Conservation (phyloP, 768 basidiomycete species). For the Mycena kentingensis region DNA sequence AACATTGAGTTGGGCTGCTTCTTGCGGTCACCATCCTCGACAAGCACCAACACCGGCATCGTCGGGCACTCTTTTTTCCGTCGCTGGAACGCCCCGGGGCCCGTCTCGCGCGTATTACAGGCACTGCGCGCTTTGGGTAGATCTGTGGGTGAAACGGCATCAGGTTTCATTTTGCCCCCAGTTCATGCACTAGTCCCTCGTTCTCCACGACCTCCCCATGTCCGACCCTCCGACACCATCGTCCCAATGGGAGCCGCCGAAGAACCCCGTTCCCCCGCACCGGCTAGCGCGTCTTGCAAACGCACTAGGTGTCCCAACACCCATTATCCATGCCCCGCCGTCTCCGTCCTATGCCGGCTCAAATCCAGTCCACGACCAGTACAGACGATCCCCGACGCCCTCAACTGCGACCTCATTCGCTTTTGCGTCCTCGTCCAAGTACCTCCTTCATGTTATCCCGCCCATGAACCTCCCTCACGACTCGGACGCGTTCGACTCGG, state of each 20-base stretch:
- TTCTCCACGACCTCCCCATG: slow-evolving; percentile 44
- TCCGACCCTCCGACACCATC: slow-evolving; percentile 31
- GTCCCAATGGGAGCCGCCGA: slow-evolving; percentile 64
- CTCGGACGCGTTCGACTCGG: slow-evolving; percentile 43
- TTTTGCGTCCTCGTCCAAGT: slow-evolving; percentile 58
- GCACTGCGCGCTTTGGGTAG: too few species aligned
- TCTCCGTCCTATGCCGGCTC: slow-evolving; percentile 40
- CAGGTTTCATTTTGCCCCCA: neutral
- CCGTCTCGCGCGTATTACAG: too few species aligned
- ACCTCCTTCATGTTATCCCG: slow-evolving; percentile 82
- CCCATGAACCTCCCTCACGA: slow-evolving; percentile 73
- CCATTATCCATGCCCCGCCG: slow-evolving; percentile 44
- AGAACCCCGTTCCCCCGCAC: slow-evolving; percentile 71
- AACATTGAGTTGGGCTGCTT: too few species aligned
- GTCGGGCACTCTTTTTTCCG: too few species aligned
- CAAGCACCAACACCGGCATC: too few species aligned
- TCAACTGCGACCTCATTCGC: slow-evolving; percentile 47
- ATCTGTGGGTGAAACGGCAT: neutral
- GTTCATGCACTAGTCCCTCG: slow-evolving; percentile 22
- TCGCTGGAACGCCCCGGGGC: too few species aligned
- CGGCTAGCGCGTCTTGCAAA: slow-evolving; percentile 83
- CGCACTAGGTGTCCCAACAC: slow-evolving; percentile 79
- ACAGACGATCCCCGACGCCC: slow-evolving; percentile 54
- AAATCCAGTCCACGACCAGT: slow-evolving; percentile 35
- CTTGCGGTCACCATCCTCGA: too few species aligned